A percentile compares a stretch with the other conserved stretches of the same genome.
Conservation (phyloP, 1,139 yeast genomes). For the Blastobotrys persicus region DNA sequence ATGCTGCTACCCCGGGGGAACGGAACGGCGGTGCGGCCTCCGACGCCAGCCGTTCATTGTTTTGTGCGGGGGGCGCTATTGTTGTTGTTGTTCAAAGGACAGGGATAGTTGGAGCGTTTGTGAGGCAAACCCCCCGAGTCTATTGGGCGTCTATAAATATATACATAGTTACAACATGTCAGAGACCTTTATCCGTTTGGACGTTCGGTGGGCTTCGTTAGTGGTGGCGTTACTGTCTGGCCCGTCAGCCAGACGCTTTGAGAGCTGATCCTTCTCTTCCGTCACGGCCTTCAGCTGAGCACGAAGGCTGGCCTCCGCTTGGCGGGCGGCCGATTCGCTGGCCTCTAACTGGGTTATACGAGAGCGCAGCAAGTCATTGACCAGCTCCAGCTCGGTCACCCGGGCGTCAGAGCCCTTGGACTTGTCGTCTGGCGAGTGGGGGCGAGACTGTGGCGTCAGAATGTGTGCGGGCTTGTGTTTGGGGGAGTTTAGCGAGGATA, state of each 20-base stretch:
- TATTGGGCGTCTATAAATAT: neutral
- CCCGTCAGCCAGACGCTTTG: slow-evolving; percentile 18
- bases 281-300: slow-evolving; percentile 26
- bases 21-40: neutral
- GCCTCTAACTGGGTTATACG: slow-evolving; percentile 79
- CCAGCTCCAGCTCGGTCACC: slow-evolving; percentile 73
- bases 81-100: no score
- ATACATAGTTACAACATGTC: slow-evolving; percentile 21
- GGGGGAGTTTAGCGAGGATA: slow-evolving; percentile 17
- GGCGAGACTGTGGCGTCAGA: slow-evolving; percentile 32
- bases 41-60: neutral
- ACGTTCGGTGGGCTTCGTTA: slow-evolving; percentile 14
- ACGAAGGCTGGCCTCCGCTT: slow-evolving; percentile 29
- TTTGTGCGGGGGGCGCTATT: neutral
- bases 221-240: slow-evolving; percentile 8
- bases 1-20: neutral
- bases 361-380: slow-evolving; percentile 78
- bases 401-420: slow-evolving; percentile 16
- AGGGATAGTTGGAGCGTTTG: no score
- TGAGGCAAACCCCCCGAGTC: no score
- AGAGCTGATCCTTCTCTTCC: slow-evolving; percentile 20
- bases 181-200: slow-evolving; percentile 27
- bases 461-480: slow-evolving; percentile 23
- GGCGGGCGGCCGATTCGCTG: slow-evolving; percentile 46
- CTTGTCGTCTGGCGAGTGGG: slow-evolving; percentile 22